Base-by-base conservation (phyloP, 306 rosid genomes). In the Glycine soja region DNA sequence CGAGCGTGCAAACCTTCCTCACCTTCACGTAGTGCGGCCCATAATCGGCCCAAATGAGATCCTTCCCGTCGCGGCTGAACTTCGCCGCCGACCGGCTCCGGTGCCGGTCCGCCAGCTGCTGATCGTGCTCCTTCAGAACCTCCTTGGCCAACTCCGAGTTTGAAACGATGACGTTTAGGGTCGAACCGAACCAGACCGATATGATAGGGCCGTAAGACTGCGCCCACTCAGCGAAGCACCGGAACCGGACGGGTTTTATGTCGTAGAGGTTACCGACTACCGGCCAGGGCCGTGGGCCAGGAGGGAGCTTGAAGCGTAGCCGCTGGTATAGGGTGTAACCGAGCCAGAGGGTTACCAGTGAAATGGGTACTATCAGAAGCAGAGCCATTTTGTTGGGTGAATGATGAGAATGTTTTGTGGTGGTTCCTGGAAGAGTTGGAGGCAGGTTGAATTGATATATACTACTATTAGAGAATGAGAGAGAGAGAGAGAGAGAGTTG, bases 21-120 rank as follows among this genome's bases (percentile, higher is more conserved):
- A 95, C 99, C 85, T 93, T 95, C 2, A 95, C 99, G n/a, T 95
- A 95, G 78, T 95, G 99, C 0, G 99, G 95, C 0, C 99, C 99
- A 72, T 93, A 95, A 46, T 95, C 98, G 0, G 98, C 98, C 98
- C 97, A 95, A 4, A 92, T 91, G 0, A 95, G 91, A 62, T 95
- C 98, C 85, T 85, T 62, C 1, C 98, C 98, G 65, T 92, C 94
- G 36, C 89, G 72, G 82, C 97, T 92, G n/a, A 92, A 87, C 78
- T 80, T 91, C 2, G 95, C 97, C 0, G 97, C 89, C 2, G 97
- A 90, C 36, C 98, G 77, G 62, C 69, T 95, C 58, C 97, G 72
- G 14, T 88, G 92, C 7, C 98, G 75, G 45, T 95, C 92, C 0
- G 97, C 97, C 13, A 95, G 72, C 0, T 87, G 89, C 85, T 92